Evolutionary conservation across 306 rosid genomes (phyloP).

Genomic region (Alnus rubra): DNA sequence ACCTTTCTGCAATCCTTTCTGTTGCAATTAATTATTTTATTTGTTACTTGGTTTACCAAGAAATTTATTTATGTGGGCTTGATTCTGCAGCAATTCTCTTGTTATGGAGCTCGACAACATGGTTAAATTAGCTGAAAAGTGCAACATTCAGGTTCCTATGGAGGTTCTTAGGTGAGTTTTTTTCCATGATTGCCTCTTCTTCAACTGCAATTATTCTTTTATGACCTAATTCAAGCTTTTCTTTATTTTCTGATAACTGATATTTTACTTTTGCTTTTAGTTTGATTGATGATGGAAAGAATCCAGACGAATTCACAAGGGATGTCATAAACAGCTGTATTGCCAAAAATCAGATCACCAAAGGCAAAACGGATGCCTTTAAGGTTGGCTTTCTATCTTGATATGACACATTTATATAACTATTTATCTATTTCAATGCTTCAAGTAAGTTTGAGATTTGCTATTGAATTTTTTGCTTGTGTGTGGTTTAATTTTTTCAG

Average conservation of each 20-base stretch:
- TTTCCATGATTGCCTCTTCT: conserved; percentile 24
- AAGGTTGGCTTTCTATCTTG: conserved; percentile 54
- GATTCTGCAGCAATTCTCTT: conserved; percentile 66
- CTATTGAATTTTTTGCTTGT: conserved; percentile 28
- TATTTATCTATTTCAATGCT: conserved; percentile 11
- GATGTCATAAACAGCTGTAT: conserved; percentile 90
- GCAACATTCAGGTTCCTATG: conserved; percentile 95
- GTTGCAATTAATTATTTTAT: conserved; percentile 2
- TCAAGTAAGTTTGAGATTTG: conserved; percentile 14
- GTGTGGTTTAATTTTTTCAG: conserved; percentile 38
- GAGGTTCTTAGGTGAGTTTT: conserved; percentile 83
- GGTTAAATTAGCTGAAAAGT: conserved; percentile 83
- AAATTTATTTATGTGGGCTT: background rate
- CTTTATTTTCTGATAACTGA: conserved; percentile 11
- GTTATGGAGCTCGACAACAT: conserved; percentile 83
- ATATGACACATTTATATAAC: background rate
- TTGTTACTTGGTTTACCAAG: background rate
- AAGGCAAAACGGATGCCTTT: conserved; percentile 86
- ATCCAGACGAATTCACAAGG: conserved; percentile 91
- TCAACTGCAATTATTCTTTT: conserved; percentile 14
- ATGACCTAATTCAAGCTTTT: background rate
- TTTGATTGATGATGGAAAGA: conserved; percentile 95
- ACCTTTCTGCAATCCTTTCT: conserved; percentile 31
- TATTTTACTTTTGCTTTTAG: conserved; percentile 42
- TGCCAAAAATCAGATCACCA: conserved; percentile 93